Base-by-base conservation (phyloP, 2,329 filamentous ascomycete species). In the Hypoxylon sp. region DNA sequence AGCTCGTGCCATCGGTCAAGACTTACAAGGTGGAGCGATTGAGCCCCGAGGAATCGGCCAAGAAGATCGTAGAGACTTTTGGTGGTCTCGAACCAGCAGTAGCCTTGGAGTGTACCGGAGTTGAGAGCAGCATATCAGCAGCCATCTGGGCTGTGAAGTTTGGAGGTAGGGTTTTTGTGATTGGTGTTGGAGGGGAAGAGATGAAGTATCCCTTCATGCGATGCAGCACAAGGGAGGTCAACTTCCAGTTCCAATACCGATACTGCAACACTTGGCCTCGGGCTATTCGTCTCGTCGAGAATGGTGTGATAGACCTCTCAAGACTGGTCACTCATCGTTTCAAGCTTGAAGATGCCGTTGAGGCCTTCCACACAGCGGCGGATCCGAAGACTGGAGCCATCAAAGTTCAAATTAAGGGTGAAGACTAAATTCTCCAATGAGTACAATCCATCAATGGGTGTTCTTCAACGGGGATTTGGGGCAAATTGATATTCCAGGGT, bases 131-230 rank as follows among this genome's bases (percentile, higher is more conserved):
- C 71, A 89, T 97, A 66, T 84, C 85, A 4, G 81, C 89, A 19
- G 91, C 91, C 43, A 93, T 97, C 69, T 94, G 92, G 82, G 87
- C 90, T 7, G 84, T 89, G 70, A 95, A 93, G 75, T 97, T 97
- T 67, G 94, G 93, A 60, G 93, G 94, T 64, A 96, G 95, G 75
- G 93, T 97, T 44, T 97, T 97, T 69, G 88, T 97, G 59, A 95
- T 97, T 61, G 93, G 93, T 29, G 92, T 97, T 2, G 94, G 93
- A 61, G 93, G 89, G 80, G 92, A 94, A 71, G 90, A 97, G 78
- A 94, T 97, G 78, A 91, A 84, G 73, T 88, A 97, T 59, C 93
- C 93, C 19, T 97, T 97, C 73, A 97, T 97, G 93, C 78, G 91
- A 41, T 82, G 93, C 50, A 93, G 88, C 65, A 93, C 92, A 4